Evolutionary conservation across 345 rosid species (phyloP).

Genomic region (Reutealis trisperma): DNA sequence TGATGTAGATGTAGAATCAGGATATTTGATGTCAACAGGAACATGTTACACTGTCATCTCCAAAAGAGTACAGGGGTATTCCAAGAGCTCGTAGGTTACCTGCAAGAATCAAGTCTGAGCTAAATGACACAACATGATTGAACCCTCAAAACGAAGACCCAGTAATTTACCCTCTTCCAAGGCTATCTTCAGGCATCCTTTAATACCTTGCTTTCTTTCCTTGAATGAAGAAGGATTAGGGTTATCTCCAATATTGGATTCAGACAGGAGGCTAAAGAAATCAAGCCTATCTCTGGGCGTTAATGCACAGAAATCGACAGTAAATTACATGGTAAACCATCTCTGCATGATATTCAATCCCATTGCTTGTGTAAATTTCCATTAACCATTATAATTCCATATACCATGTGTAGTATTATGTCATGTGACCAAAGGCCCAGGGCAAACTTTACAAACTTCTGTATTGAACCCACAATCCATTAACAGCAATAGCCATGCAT

Average conservation of each 20-base stretch:
- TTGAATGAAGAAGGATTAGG: neutral
- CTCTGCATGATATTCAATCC: neutral
- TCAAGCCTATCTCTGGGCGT: neutral
- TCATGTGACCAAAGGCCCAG: slow-evolving; percentile 17
- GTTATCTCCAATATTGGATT: neutral
- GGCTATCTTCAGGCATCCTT: neutral
- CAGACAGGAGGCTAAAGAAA: neutral
- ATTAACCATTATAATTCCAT: neutral
- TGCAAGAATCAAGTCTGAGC: neutral
- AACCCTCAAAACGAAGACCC: neutral
- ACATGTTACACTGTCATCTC: no score
- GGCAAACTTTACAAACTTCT: slow-evolving; percentile 83
- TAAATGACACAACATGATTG: neutral
- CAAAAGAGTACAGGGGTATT: no score
- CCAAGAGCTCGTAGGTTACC: neutral
- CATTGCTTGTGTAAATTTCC: neutral
- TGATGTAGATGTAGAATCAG: no score
- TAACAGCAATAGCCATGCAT: slow-evolving; percentile 80
- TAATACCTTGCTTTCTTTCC: neutral
- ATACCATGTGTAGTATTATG: neutral
- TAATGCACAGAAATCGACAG: neutral
- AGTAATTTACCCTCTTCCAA: neutral
- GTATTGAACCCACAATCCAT: slow-evolving; percentile 78
- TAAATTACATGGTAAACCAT: neutral
- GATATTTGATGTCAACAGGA: no score